Percentiles rank a stretch among this genome's conserved stretches.
Evolutionary conservation across 345 rosid species (phyloP).

Genomic region (Mallotus nudiflorus): DNA sequence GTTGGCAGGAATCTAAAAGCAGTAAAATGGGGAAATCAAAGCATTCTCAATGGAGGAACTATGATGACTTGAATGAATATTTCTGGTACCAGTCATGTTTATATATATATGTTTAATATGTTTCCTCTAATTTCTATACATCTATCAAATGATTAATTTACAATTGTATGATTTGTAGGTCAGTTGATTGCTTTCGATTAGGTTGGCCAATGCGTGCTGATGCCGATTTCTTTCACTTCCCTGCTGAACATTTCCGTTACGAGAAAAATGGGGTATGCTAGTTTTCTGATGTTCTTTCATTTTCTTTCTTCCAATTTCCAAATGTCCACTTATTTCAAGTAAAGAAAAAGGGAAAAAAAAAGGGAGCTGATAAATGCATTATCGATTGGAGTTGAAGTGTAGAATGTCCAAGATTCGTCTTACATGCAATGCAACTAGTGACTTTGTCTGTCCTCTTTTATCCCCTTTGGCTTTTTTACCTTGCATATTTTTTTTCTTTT

Average conservation of each 20-base stretch:
- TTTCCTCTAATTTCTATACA: no score
- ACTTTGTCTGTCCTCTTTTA: neutral
- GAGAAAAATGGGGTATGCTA: conserved; percentile 64
- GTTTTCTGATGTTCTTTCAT: neutral
- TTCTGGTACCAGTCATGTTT: conserved; percentile 70
- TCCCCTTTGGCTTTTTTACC: no score
- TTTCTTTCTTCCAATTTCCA: no score
- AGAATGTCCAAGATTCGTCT: neutral
- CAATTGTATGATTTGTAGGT: conserved; percentile 52
- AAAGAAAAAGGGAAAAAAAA: neutral
- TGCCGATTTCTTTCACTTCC: conserved; percentile 81
- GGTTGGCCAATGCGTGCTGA: conserved; percentile 99
- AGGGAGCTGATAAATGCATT: neutral
- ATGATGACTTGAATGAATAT: conserved; percentile 95
- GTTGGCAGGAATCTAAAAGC: conserved; percentile 81
- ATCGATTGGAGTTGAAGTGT: neutral
- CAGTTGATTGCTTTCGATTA: conserved; percentile 89
- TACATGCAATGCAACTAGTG: neutral
- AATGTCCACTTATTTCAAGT: neutral
- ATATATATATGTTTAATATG: neutral
- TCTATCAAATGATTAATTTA: conserved; percentile 6
- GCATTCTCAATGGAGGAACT: conserved; percentile 99
- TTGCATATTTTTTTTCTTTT: no score
- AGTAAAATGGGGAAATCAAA: conserved; percentile 85
- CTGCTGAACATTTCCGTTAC: conserved; percentile 29